Evolutionary conservation across 169 alveolate species (phyloP).

Genomic region (Plasmodium yoelii): DNA sequence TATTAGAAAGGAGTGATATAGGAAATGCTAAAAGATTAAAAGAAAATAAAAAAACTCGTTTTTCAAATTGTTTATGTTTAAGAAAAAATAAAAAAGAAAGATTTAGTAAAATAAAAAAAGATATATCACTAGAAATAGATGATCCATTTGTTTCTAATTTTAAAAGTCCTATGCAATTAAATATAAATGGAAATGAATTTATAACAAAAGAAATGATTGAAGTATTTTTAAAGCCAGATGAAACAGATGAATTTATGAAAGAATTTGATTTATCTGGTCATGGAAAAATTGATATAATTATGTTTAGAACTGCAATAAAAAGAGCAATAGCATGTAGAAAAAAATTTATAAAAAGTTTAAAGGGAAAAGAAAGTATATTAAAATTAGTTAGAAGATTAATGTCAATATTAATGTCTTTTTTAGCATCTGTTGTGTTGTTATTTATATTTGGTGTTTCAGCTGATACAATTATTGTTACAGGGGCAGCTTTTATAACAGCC

Average conservation of each 20-base stretch:
- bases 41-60: constrained; percentile 1
- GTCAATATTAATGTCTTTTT: constrained; percentile 84
- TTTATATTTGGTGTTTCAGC: constrained; percentile 88
- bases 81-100: constrained; percentile 43
- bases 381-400: constrained; percentile 86
- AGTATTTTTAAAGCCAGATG: constrained; percentile 83
- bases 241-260: constrained; percentile 81
- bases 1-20: constrained; percentile 74
- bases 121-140: constrained; percentile 61
- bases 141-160: constrained; percentile 56
- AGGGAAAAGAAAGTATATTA: constrained; percentile 89
- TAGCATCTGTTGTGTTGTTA: constrained; percentile 83
- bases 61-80: constrained; percentile 26
- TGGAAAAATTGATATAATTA: constrained; percentile 83
- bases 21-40: constrained; percentile 45
- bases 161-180: constrained; percentile 57
- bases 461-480: constrained; percentile 90
- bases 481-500: constrained; percentile 91
- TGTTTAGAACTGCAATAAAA: constrained; percentile 80
- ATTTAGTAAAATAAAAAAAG: constrained; percentile 27
- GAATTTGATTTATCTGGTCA: constrained; percentile 86
- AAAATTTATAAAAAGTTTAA: constrained; percentile 82
- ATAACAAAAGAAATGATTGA: constrained; percentile 75
- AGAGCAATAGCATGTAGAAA: constrained; percentile 82
- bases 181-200: constrained; percentile 52